Evolutionary conservation across 2,329 filamentous ascomycete species (phyloP), one percentile per base, ranked within the genome.

Genomic region (Tolypocladium guangdongense): DNA sequence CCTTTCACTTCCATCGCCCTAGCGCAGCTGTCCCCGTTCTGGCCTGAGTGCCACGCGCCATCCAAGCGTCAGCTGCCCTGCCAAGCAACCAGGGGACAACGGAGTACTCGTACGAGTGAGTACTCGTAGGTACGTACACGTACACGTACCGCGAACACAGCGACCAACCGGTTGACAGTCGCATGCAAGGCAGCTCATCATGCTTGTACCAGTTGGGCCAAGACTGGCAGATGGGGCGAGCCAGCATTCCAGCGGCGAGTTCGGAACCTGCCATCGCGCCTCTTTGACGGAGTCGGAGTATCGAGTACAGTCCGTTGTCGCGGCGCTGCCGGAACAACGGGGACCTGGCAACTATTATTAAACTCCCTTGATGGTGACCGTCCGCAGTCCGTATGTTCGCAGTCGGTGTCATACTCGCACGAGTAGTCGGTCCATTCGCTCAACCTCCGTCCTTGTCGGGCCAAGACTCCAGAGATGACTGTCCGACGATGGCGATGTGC

Each of bases 21-120:
- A 37, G 43, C 35, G 43, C 35, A 37, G 4, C 24, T 36, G 35
- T 51, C 41, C 49, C 41, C 41, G 32, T 51, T 49, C 24, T 37
- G 39, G 37, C 48, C 48, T 35, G 45, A 36, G 16, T 43, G 50
- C 53, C 49, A 52, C 49, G 32, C 52, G 53, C 43, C 49, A 51
- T 41, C 33, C 24, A 38, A 32, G 41, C 49, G 27, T 48, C 39
- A 41, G 22, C 39, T 50, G 33, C 14, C 24, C 16, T n/a, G n/a
- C 43, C 41, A 11, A 14, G 20, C 12, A 22, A 20, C 22, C 41
- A 18, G 27, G 27, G 43, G 27, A 32, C 6, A 27, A 6, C n/a
- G n/a, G n/a, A n/a, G n/a, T n/a, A n/a, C n/a, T n/a, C n/a, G n/a
- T n/a, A n/a, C n/a, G n/a, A n/a, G n/a, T n/a, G n/a, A n/a, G n/a